A percentile compares a stretch with the other conserved stretches of the same genome.
phyloP scores from a whole-genome alignment of 768 basidiomycete genomes.

The Rhodosporidiobolus odoratus region DNA sequence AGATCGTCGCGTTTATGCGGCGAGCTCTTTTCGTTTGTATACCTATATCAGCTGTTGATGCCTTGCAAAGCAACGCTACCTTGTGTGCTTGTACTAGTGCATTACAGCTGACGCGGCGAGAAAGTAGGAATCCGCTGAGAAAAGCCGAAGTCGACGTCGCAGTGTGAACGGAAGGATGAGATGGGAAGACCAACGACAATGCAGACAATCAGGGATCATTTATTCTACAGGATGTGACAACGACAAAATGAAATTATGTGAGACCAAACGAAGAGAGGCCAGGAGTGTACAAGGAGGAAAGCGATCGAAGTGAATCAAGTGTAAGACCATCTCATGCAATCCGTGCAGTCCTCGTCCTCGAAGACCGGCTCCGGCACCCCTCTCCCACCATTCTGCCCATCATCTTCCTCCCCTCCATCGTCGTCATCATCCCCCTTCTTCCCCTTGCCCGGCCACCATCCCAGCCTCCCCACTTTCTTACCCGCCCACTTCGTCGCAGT shows the following conservation, averaged over 20 bases:
- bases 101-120: too few relatives aligned
- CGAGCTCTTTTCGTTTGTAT: background rate
- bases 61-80: too few relatives aligned
- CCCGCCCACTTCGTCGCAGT: background rate
- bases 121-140: too few relatives aligned
- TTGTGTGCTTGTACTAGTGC: too few relatives aligned
- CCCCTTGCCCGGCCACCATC: slow-evolving; percentile 34
- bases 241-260: background rate
- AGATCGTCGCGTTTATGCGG: background rate
- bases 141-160: too few relatives aligned
- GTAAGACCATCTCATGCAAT: slow-evolving; percentile 40
- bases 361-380: slow-evolving; percentile 32
- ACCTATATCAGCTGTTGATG: background rate
- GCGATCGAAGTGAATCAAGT: background rate
- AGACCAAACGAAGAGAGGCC: background rate
- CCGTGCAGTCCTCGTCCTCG: slow-evolving; percentile 36
- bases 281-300: background rate
- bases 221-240: background rate
- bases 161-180: too few relatives aligned
- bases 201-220: background rate
- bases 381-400: slow-evolving; percentile 22
- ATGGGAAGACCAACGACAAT: background rate
- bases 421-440: background rate
- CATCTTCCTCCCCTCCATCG: slow-evolving; percentile 6
- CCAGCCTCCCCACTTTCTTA: background rate